Base-by-base conservation (phyloP, 2,329 filamentous ascomycete species). In the Verticillium dahliae region DNA sequence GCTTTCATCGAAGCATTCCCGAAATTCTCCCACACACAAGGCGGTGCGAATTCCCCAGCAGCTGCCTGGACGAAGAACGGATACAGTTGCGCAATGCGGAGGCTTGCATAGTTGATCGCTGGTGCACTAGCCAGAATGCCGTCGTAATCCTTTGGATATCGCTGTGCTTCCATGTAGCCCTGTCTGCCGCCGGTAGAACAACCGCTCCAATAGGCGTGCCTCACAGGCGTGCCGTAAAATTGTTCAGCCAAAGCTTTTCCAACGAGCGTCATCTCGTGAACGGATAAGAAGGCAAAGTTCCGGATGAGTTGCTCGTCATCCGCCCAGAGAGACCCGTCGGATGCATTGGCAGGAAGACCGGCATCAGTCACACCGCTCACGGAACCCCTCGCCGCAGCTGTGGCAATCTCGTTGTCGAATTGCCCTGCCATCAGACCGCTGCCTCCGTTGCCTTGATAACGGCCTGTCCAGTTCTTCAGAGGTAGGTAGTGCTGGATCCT, bases 111-210 rank as follows among this genome's bases (percentile, higher is more conserved):
- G 52, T 74, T 67, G 6, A 78, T 63, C 6, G 79, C 82, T 1
- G 79, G 76, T 1, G 72, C 72, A 0, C 75, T 77, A 1, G 81
- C 82, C 0, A 83, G 67, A 14, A 85, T 78, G 2, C 83, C 83
- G 56, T 85, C 80, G 55, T 83, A 85, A 38, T 81, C 78, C 1
- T 79, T 73, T 0, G 83, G 82, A 62, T 80, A 84, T 9, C 75
- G 69, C 65, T 85, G 80, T 0, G 81, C 78, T 11, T 81, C 74
- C 66, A 80, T 80, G 31, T 84, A 70, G 7, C 82, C 84, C 68
- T 86, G 82, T 1, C 84, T 74, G 2, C 84, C 84, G 13, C 84
- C 83, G 0, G 80, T 82, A 1, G 80, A 83, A 66, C 82, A 85
- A 14, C 83, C 82, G 9, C 74, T 71, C 67, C 77, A 84, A 68